A percentile compares a stretch with the other conserved stretches of the same genome.
These are phyloP conservation scores for Macrolepiota dolichaula DNA, from an alignment of 768 basidiomycete genomes.

Conservation along the genomic window DNA sequence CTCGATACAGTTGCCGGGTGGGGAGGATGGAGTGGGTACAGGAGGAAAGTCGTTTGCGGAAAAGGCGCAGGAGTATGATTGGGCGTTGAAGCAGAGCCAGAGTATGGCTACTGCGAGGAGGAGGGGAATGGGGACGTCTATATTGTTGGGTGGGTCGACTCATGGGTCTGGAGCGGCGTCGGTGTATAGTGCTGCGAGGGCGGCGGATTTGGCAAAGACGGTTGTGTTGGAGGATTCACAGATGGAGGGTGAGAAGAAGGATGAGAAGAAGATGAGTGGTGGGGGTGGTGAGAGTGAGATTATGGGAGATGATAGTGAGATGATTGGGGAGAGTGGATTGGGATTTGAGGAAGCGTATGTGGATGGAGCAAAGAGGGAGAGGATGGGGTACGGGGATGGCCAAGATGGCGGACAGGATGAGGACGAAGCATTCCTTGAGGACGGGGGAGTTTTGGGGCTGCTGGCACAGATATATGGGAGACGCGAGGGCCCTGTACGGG, in stretches of 20 bases:
- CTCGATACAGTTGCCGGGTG: constrained; percentile 12
- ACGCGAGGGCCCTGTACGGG: constrained; percentile 47
- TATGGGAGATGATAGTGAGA: constrained; percentile 3
- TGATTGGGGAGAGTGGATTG: constrained; percentile 32
- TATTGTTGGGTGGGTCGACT: constrained; percentile 41
- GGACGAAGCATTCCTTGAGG: constrained; percentile 57
- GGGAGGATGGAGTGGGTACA: constrained; percentile 15
- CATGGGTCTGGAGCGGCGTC: constrained; percentile 35
- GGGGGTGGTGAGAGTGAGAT: constrained; percentile 7
- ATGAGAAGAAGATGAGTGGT: constrained; percentile 11
- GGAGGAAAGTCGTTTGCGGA: constrained; percentile 34
- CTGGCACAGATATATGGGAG: constrained; percentile 83
- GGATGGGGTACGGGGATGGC: constrained; percentile 34
- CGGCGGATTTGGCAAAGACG: constrained; percentile 58
- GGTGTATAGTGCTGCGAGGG: constrained; percentile 38
- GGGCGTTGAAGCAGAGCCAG: constrained; percentile 70
- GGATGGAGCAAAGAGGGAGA: constrained; percentile 47
- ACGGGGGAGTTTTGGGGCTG: constrained; percentile 82
- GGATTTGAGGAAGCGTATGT: constrained; percentile 74
- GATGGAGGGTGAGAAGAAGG: constrained; percentile 16
- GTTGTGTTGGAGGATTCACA: constrained; percentile 76
- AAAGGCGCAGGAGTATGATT: constrained; percentile 72
- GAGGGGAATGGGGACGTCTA: constrained; percentile 29
- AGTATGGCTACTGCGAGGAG: constrained; percentile 47
- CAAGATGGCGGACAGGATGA: constrained; percentile 46